Evolutionary conservation across 345 rosid species (phyloP), one percentile per base, ranked within the genome.

Genomic region (Citrus maxima): DNA sequence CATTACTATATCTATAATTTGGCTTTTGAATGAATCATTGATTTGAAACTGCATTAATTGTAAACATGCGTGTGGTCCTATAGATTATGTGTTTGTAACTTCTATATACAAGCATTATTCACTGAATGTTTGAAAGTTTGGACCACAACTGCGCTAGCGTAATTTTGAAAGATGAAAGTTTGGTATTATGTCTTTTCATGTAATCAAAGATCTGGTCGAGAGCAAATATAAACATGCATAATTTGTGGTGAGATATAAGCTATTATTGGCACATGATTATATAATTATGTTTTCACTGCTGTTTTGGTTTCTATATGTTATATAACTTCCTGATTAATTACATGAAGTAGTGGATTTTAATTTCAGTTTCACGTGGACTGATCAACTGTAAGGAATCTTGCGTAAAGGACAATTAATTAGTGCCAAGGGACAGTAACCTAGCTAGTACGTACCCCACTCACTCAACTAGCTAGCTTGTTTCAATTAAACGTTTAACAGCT

Each of bases 341-440:
- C 56, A 5, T 16, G 21, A 16, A 9, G 13, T 40, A 40, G 24
- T 61, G 56, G 46, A 49, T 30, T 64, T 73, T 35, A 3, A 28
- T 75, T 32, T 42, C 5, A 34, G 49, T 56, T 60, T 54, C 80
- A 77, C 77, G 76, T 61, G 81, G 77, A 58, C 51, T 64, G 58
- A 58, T 74, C 60, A 76, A 54, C 22, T 65, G 75, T 4, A 10
- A 54, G 78, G 74, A 64, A 49, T 7, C 72, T 75, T 71, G 59
- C 34, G 73, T 19, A 84, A 40, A 84, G 83, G 87, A 87, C 93
- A 86, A 78, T 80, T 81, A 77, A 71, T 74, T 58, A 71, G 80
- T 73, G 78, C 34, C 14, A 77, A 82, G 80, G 80, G 85, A 81
- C 86, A 78, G 51, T 19, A 58, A 6, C 25, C 55, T 68, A 74